These are phyloP conservation scores for Cylindrodendrum hubeiense DNA, from an alignment of 2,329 filamentous ascomycete genomes.

Conservation along the genomic window DNA sequence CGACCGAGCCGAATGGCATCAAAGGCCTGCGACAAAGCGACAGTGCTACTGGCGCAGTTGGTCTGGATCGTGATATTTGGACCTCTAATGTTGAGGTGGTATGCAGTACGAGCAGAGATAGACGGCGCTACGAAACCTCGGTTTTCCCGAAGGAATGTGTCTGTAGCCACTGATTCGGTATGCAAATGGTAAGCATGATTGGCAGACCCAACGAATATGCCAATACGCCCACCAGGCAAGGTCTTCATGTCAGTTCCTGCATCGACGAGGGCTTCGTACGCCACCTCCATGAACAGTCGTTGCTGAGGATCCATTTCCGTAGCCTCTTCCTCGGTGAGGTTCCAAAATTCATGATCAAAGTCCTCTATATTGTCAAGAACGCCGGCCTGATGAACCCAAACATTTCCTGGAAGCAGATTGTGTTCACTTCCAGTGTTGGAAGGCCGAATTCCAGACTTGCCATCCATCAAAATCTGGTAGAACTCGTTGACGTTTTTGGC, in stretches of 20 bases:
- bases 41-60: constrained; percentile 2
- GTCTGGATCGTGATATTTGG: constrained; percentile 1
- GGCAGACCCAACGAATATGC: constrained; percentile 3
- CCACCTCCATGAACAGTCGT: constrained; percentile 6
- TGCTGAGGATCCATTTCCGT: constrained; percentile 5
- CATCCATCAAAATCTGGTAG: not conserved
- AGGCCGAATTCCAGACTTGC: not conserved
- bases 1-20: constrained; percentile 1
- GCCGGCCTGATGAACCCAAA: not conserved
- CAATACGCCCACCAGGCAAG: not conserved
- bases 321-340: not conserved
- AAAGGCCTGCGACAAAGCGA: not conserved
- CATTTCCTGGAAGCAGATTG: not conserved
- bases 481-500: not conserved
- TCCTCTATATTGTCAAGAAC: not conserved
- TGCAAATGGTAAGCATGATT: constrained; percentile 2
- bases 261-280: constrained; percentile 1
- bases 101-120: constrained; percentile 3
- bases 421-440: not conserved
- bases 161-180: not conserved
- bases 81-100: not conserved
- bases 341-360: constrained; percentile 3
- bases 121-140: not conserved
- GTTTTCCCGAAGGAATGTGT: not conserved
- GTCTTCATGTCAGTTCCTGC: not conserved